Evolutionary conservation across 495 filamentous ascomycete species (phyloP), one percentile per base, ranked within the genome.

Genomic region (Pyrenula massariospora): DNA sequence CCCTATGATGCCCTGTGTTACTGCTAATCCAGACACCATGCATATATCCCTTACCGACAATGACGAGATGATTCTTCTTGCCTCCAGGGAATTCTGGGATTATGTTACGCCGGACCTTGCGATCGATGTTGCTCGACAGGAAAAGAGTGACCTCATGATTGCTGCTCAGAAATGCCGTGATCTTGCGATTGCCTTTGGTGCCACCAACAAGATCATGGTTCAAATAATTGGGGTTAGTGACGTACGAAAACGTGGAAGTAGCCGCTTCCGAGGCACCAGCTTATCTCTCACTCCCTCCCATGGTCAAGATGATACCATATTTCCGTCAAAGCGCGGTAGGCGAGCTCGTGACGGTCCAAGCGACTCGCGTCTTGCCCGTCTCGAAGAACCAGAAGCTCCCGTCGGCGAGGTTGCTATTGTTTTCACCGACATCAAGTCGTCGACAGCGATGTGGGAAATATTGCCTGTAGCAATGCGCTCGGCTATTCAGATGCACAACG

Each of bases 361-460:
- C 52, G 91, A 96, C 66, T 95, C 90, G 36, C 84, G 84, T 42
- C 75, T 96, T 24, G 82, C 83, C 48, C 82, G 94, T 22, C 86
- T 97, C 50, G 88, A 94, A 57, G 90, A 93, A 67, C 89, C 97
- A 25, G 87, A 90, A 61, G 88, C 93, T 22, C 93, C 93, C 1
- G 86, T 81, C 2, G 92, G 93, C 15, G 86, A 95, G 57, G 78
- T 96, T 59, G 86, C 88, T 48, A 89, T 99, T 63, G 89, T 96
- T 49, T 99, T 99, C 68, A 99, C 93, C 0, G 93, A 99, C 74
- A 99, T 99, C 78, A 99, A 99, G 70, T 95, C 91, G 68, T 96
- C 92, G 1, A 99, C 93, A 1, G 78, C 88, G 42, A 73, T 99
- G n/a, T 99, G 93, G 93, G 93, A 99, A 68, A 89, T 84, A 10